A percentile compares a stretch with the other conserved stretches of the same genome.
Conservation (phyloP, 2,329 filamentous ascomycete genomes). For the Westerdykella sp. region DNA sequence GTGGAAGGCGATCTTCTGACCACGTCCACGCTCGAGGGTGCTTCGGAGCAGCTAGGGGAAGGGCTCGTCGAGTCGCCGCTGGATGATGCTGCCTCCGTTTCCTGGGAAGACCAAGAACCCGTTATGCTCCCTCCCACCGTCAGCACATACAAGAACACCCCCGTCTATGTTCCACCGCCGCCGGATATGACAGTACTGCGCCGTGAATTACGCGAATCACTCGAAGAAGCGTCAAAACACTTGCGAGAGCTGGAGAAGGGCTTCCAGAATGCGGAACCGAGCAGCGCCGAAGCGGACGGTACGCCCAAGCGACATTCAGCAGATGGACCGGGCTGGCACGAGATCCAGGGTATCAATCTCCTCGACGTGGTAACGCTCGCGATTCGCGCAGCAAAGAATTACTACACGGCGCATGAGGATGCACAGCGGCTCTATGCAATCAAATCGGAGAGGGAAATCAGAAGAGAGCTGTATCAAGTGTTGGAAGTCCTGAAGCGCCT, state of each 20-base stretch:
- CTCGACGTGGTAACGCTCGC: slow-evolving; percentile 89
- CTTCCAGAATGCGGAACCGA: slow-evolving; percentile 12
- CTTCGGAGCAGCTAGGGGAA: slow-evolving; percentile 27
- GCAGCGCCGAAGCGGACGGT: slow-evolving; percentile 5
- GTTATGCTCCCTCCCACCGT: slow-evolving; percentile 93
- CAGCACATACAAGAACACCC: slow-evolving; percentile 86
- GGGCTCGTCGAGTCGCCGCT: slow-evolving; percentile 49
- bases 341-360: slow-evolving; percentile 86
- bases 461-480: slow-evolving; percentile 75
- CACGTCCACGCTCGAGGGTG: slow-evolving; percentile 15
- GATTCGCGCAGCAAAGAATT: slow-evolving; percentile 92
- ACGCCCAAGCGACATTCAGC: slow-evolving; percentile 10
- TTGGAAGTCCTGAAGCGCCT: slow-evolving; percentile 90
- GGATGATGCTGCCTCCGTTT: slow-evolving; percentile 44
- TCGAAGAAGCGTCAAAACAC: slow-evolving; percentile 63
- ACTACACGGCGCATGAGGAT: slow-evolving; percentile 88
- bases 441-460: slow-evolving; percentile 78
- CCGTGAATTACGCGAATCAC: slow-evolving; percentile 57
- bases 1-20: slow-evolving; percentile 26
- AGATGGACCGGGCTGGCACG: slow-evolving; percentile 63
- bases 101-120: slow-evolving; percentile 57
- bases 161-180: slow-evolving; percentile 73
- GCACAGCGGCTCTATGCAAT: slow-evolving; percentile 80
- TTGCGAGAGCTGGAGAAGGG: slow-evolving; percentile 53
- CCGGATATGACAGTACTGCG: slow-evolving; percentile 78